phyloP scores from a whole-genome alignment of 148 eudicot genomes.

The Salicornia ramosissima region DNA sequence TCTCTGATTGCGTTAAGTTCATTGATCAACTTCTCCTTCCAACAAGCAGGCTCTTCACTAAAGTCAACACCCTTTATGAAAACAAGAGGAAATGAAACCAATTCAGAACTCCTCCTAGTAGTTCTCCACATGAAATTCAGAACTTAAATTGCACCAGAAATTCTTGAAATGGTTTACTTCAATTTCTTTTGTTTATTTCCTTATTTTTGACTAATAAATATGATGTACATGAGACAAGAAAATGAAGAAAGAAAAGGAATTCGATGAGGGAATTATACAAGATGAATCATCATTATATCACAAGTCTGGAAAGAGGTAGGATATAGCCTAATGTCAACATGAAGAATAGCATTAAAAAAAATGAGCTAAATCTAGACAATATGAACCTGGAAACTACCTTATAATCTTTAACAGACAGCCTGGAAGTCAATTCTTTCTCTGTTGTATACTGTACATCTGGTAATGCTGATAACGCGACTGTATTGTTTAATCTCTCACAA shows the following conservation, averaged over 20 bases:
- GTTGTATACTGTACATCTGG: slow-evolving; percentile 27
- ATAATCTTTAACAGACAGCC: slow-evolving; percentile 27
- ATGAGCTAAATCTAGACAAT: slow-evolving; percentile 38
- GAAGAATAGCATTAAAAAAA: slow-evolving; percentile 39
- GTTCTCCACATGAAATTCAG: background rate
- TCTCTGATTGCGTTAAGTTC: slow-evolving; percentile 53
- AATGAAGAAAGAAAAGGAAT: background rate
- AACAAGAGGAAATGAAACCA: slow-evolving; percentile 31
- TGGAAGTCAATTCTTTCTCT: slow-evolving; percentile 27
- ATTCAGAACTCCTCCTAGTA: slow-evolving; percentile 25
- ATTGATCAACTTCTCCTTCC: slow-evolving; percentile 57
- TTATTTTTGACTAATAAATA: background rate
- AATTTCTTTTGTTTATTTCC: background rate
- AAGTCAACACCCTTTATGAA: slow-evolving; percentile 53
- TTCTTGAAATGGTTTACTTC: background rate
- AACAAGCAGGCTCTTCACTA: slow-evolving; percentile 51
- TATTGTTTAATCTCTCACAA: slow-evolving; percentile 42
- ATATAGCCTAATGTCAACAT: slow-evolving; percentile 38
- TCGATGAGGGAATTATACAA: background rate
- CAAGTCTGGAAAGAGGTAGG: slow-evolving; percentile 24
- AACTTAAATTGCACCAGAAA: background rate
- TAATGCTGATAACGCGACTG: slow-evolving; percentile 38
- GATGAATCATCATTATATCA: slow-evolving; percentile 10
- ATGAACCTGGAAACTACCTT: slow-evolving; percentile 71
- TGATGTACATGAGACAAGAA: background rate